These are phyloP conservation scores for Penicillium pulvis DNA, from an alignment of 495 filamentous ascomycete species.

Conservation along the genomic window DNA sequence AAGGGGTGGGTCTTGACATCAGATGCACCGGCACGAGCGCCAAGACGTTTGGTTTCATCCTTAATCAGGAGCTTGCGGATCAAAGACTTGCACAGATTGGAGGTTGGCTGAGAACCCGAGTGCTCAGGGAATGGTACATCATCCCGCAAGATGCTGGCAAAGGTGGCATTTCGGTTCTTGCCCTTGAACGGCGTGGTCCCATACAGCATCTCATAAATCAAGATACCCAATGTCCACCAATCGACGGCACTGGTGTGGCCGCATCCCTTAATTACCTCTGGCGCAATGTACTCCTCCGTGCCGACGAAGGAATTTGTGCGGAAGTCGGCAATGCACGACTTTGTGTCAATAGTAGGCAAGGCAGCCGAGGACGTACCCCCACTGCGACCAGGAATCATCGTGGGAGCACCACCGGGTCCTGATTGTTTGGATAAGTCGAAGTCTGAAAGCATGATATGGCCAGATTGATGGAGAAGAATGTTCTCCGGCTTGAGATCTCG, in stretches of 20 bases:
- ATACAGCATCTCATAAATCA: conserved; percentile 99
- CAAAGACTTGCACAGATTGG: conserved; percentile 92
- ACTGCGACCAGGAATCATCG: conserved; percentile 90
- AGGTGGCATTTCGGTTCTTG: conserved; percentile 97
- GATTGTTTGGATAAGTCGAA: conserved; percentile 99
- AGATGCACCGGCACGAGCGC: conserved; percentile 90
- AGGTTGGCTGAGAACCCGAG: conserved; percentile 78
- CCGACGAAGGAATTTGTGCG: conserved; percentile 98
- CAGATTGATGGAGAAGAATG: conserved; percentile 74
- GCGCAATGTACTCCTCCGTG: conserved; percentile 98
- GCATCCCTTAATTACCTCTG: conserved; percentile 97
- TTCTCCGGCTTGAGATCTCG: conserved; percentile 97
- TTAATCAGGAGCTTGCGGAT: conserved; percentile 98
- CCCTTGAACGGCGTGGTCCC: conserved; percentile 99
- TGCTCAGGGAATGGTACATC: conserved; percentile 95
- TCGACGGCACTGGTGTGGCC: conserved; percentile 98
- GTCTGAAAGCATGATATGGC: conserved; percentile 99
- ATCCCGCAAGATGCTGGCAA: conserved; percentile 94
- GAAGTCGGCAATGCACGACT: conserved; percentile 98
- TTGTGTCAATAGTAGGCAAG: conserved; percentile 93
- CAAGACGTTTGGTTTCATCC: conserved; percentile 92
- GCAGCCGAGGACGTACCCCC: conserved; percentile 74
- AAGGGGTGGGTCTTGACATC: conserved; percentile 97
- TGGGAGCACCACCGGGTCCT: conserved; percentile 91
- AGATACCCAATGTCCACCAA: conserved; percentile 97